Evolutionary conservation across 73 alveolate species (phyloP), one percentile per base, ranked within the genome.

Genomic region (Blepharisma stoltei): DNA sequence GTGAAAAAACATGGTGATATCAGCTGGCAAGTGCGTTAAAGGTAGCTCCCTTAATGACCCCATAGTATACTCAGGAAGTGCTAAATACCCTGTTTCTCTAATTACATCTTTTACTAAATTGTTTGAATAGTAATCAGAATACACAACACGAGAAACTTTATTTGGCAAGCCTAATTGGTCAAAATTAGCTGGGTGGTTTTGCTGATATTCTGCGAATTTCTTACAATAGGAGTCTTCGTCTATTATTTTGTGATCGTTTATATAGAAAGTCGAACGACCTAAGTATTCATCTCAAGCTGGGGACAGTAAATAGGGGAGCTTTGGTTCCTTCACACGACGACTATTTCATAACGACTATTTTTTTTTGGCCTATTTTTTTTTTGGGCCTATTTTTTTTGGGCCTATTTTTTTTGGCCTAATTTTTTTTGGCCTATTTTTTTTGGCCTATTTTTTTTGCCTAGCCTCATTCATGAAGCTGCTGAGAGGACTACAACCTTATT

Each of bases 281-380:
- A 60, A 21, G 76, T 60, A 60, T 3, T 60, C 76, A 9, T 60
- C 76, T 27, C 76, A 60, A 60, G 76, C 76, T 21, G n/a, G 66
- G 5, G 66, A 52, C 3, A 32, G 41, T 32, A 32, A 32, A 32
- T 32, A 32, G 41, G 41, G 41, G 5, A 32, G 41, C 41, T 32
- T 32, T 32, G n/a, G n/a, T n/a, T n/a, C n/a, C n/a, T n/a, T n/a
- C n/a, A n/a, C n/a, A n/a, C n/a, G n/a, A n/a, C n/a, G n/a, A n/a
- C n/a, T n/a, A n/a, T n/a, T n/a, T n/a, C n/a, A n/a, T n/a, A n/a
- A n/a, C n/a, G n/a, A n/a, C n/a, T n/a, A n/a, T n/a, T n/a, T n/a
- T n/a, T n/a, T n/a, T n/a, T n/a, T n/a, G n/a, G n/a, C n/a, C n/a
- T n/a, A n/a, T n/a, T n/a, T n/a, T n/a, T n/a, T n/a, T n/a, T n/a